Conservation (phyloP, 805 yeast species). For the Wickerhamiella kurtzmanii region DNA sequence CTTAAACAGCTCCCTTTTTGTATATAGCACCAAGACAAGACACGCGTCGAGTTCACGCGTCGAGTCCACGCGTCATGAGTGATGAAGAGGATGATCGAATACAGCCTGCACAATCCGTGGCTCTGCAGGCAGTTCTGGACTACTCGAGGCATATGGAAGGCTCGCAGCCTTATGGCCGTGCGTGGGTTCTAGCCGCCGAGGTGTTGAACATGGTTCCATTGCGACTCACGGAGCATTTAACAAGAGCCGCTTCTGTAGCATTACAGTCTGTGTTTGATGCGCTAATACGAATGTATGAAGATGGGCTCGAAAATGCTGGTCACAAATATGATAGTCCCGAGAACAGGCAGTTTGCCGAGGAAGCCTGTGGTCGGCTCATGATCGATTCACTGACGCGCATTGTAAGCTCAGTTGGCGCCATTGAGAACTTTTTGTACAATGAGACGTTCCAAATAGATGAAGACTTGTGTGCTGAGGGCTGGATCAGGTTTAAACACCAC, state of each 20-base stretch:
- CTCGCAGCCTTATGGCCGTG: not conserved
- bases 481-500: slow-evolving; percentile 11
- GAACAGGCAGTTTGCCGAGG: not conserved
- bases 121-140: not conserved
- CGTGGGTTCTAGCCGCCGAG: slow-evolving; percentile 1
- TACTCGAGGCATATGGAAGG: not conserved
- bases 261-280: not conserved
- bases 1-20: too few species aligned
- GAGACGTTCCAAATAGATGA: slow-evolving; percentile 8
- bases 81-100: not conserved
- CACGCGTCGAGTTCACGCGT: not conserved
- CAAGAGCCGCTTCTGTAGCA: not conserved
- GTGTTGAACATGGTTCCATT: not conserved
- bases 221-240: not conserved
- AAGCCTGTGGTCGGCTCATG: not conserved
- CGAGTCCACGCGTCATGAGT: not conserved
- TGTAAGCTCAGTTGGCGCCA: not conserved
- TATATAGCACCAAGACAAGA: too few species aligned
- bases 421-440: slow-evolving; percentile 8
- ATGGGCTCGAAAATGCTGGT: not conserved
- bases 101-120: not conserved
- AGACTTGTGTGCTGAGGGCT: slow-evolving; percentile 10
- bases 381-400: not conserved
- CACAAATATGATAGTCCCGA: not conserved
- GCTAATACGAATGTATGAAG: not conserved